Evolutionary conservation across 768 basidiomycete species (phyloP).

Genomic region (Lentinula raphanica): DNA sequence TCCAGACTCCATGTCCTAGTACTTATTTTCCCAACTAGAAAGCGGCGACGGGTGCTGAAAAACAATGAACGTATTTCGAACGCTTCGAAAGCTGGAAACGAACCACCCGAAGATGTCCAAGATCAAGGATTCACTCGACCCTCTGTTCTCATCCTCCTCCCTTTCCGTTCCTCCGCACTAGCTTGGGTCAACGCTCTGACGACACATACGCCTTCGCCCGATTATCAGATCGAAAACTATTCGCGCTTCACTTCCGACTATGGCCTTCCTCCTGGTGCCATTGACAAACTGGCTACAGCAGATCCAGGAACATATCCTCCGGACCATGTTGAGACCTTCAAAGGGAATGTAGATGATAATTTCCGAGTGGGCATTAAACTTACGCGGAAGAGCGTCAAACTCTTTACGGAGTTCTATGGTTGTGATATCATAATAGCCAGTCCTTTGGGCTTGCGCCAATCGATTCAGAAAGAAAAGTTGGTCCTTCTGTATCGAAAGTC

Average conservation of each 20-base stretch:
- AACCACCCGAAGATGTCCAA: slow-evolving; percentile 70
- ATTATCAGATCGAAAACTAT: slow-evolving; percentile 85
- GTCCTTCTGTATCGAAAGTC: slow-evolving; percentile 19
- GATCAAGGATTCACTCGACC: slow-evolving; percentile 99
- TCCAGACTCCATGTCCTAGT: too few relatives aligned
- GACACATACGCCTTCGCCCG: slow-evolving; percentile 63
- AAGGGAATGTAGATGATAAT: slow-evolving; percentile 95
- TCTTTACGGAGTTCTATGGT: slow-evolving; percentile 87
- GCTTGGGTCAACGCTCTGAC: slow-evolving; percentile 80
- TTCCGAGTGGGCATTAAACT: slow-evolving; percentile 91
- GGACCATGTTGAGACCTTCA: slow-evolving; percentile 92
- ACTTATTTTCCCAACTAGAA: slow-evolving; percentile 57
- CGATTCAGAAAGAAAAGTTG: slow-evolving; percentile 91
- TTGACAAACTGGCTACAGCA: slow-evolving; percentile 75
- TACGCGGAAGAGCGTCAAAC: slow-evolving; percentile 85
- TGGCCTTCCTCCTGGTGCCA: slow-evolving; percentile 67
- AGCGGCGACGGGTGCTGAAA: slow-evolving; percentile 83
- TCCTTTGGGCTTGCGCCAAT: slow-evolving; percentile 85
- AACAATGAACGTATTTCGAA: slow-evolving; percentile 90
- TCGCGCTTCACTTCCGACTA: slow-evolving; percentile 81
- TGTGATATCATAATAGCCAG: slow-evolving; percentile 92
- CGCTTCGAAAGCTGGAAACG: slow-evolving; percentile 50
- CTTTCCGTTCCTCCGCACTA: slow-evolving; percentile 85
- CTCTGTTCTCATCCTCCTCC: slow-evolving; percentile 85
- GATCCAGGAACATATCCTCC: slow-evolving; percentile 72